These are phyloP conservation scores for Meripilus lineatus DNA, from an alignment of 1,284 basidiomycete species.

Conservation along the genomic window DNA sequence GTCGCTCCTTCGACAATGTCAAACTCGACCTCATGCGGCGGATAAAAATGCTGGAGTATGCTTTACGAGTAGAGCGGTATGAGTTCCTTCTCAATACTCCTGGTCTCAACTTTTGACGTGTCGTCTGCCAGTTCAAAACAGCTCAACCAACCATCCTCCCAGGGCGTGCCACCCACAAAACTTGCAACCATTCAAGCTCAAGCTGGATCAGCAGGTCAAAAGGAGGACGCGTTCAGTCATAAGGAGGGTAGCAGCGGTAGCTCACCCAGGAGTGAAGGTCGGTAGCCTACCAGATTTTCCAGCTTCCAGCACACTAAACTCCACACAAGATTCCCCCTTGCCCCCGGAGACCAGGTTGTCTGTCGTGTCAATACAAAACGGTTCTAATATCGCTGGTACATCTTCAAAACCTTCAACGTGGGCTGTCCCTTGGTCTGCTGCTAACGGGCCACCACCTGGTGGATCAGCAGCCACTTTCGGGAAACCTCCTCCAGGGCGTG, in stretches of 20 bases:
- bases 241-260: conserved; percentile 75
- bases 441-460: conserved; percentile 39
- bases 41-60: conserved; percentile 99
- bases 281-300: conserved; percentile 16
- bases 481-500: conserved; percentile 73
- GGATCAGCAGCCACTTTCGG: conserved; percentile 46
- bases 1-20: conserved; percentile 94
- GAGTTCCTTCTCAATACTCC: conserved; percentile 25
- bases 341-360: conserved; percentile 58
- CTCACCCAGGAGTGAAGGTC: conserved; percentile 80
- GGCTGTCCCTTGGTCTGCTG: conserved; percentile 35
- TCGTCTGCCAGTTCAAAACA: conserved; percentile 68
- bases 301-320: background rate
- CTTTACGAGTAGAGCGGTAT: conserved; percentile 89
- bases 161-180: conserved; percentile 55
- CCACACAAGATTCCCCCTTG: conserved; percentile 60
- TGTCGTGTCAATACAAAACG: conserved; percentile 42
- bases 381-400: conserved; percentile 41
- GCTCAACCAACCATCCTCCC: conserved; percentile 51
- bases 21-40: conserved; percentile 94
- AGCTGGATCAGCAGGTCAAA: conserved; percentile 45
- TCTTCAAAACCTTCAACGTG: conserved; percentile 44
- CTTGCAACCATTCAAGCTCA: conserved; percentile 54
- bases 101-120: conserved; percentile 25
- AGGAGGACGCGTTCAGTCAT: conserved; percentile 63